Conservation (phyloP, 2,329 filamentous ascomycete genomes). For the Diaporthe citrichinensis region DNA sequence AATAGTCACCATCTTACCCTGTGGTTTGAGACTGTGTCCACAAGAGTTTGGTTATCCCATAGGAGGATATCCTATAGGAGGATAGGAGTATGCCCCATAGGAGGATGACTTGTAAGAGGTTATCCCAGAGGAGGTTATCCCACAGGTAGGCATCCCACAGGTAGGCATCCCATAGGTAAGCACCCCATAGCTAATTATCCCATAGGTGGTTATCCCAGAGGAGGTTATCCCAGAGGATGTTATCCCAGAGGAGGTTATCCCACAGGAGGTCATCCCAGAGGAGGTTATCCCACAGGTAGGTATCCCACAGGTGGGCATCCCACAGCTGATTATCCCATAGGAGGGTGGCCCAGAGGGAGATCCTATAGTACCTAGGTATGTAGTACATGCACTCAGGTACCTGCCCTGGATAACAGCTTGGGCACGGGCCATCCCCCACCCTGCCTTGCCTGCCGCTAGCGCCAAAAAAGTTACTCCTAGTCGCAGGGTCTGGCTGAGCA, state of each 20-base stretch:
- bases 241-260: no score
- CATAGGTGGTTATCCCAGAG: background rate
- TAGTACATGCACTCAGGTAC: background rate
- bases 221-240: background rate
- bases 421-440: slow-evolving; percentile 15
- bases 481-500: slow-evolving; percentile 20
- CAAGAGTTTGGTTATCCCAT: background rate
- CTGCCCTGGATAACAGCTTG: background rate
- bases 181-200: no score
- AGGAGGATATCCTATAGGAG: background rate
- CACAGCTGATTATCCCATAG: background rate
- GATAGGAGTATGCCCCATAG: background rate
- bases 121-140: no score
- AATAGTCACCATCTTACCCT: no score
- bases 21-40: background rate
- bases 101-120: background rate
- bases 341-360: background rate
- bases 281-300: background rate
- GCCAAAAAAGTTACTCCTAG: slow-evolving; percentile 13
- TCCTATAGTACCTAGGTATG: background rate
- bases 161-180: background rate
- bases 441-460: background rate
- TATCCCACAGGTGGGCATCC: background rate
- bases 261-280: no score
- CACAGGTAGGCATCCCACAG: background rate